These are phyloP conservation scores for Sphaceloma murrayae DNA, from an alignment of 2,329 filamentous ascomycete genomes.

Conservation along the genomic window DNA sequence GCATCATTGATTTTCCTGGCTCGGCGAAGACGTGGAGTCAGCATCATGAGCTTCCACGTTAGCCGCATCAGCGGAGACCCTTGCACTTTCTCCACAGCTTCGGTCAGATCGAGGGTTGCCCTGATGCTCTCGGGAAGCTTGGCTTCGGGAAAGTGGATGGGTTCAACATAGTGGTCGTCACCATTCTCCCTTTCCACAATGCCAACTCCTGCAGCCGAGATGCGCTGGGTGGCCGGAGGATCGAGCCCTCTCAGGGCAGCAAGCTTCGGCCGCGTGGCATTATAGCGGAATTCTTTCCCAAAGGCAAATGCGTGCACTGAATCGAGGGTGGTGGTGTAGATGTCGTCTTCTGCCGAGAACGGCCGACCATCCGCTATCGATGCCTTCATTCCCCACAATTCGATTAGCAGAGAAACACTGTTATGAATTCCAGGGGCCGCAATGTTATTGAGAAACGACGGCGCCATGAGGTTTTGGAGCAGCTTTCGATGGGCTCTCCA, in stretches of 20 bases:
- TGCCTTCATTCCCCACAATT: conserved; percentile 28
- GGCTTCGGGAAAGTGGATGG: not conserved
- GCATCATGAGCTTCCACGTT: not conserved
- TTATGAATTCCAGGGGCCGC: conserved; percentile 24
- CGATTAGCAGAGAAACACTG: conserved; percentile 21
- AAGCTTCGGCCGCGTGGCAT: not conserved
- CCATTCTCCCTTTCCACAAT: no score
- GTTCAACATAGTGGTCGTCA: no score
- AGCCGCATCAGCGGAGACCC: not conserved
- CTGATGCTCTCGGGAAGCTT: not conserved
- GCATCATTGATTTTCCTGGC: not conserved
- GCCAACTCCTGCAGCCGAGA: not conserved
- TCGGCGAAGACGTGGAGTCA: not conserved
- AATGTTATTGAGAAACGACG: conserved; percentile 23
- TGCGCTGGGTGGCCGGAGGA: not conserved
- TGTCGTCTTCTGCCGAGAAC: conserved; percentile 30
- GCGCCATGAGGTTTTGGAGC: conserved; percentile 25
- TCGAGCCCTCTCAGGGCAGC: not conserved
- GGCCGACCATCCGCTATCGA: conserved; percentile 24
- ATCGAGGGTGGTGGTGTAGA: conserved; percentile 31
- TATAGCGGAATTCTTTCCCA: conserved; percentile 27
- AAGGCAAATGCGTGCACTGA: conserved; percentile 33
- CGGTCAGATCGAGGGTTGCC: not conserved
- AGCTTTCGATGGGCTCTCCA: conserved; percentile 22
- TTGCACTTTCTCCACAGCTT: not conserved